Evolutionary conservation across 768 basidiomycete species (phyloP).

Genomic region (Neoboletus brunneissimus): DNA sequence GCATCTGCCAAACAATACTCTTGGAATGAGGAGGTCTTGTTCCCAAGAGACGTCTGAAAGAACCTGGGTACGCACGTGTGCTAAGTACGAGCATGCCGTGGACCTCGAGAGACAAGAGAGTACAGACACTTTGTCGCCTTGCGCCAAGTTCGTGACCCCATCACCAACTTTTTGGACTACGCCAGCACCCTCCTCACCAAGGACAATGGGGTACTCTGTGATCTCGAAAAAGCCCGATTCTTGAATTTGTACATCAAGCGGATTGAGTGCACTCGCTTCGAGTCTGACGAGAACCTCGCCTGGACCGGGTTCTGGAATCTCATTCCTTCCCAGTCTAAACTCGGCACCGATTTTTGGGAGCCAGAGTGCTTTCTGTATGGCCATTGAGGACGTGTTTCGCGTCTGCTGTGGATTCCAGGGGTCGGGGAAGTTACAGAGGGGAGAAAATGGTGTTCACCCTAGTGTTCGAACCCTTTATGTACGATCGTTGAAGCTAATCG

Average conservation of each 20-base stretch:
- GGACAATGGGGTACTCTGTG: conserved; percentile 33
- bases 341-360: conserved; percentile 5
- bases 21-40: background rate
- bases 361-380: conserved; percentile 17
- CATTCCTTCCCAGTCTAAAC: conserved; percentile 4
- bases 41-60: background rate
- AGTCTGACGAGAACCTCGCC: conserved; percentile 43
- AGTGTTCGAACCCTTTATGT: too few species aligned
- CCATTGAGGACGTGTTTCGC: background rate
- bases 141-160: conserved; percentile 30
- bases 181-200: conserved; percentile 39
- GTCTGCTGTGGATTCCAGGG: background rate
- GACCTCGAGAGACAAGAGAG: background rate
- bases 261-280: conserved; percentile 41
- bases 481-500: too few species aligned
- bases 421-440: too few species aligned
- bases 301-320: conserved; percentile 36
- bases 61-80: background rate
- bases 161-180: conserved; percentile 35
- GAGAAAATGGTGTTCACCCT: too few species aligned
- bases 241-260: conserved; percentile 33
- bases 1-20: background rate
- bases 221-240: conserved; percentile 11
- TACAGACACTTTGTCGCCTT: conserved; percentile 33
- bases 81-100: background rate